A percentile compares a stretch with the other conserved stretches of the same genome.
Evolutionary conservation across 148 eudicot genomes (phyloP).

Genomic region (Vaccinium corymbosum): DNA sequence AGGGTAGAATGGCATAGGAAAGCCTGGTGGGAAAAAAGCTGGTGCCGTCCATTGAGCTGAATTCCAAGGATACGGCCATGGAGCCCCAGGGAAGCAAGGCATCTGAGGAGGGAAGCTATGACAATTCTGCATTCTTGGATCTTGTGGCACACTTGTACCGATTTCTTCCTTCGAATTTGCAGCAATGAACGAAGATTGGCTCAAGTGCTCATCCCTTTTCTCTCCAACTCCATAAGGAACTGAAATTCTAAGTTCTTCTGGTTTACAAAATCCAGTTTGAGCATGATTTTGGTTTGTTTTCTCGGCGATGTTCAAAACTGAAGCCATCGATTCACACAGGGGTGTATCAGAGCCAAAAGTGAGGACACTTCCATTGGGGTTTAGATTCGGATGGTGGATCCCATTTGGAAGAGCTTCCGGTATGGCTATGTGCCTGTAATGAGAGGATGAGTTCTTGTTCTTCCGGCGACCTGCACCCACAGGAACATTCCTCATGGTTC

Average conservation of each 20-base stretch:
- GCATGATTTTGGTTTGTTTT: conserved; percentile 26
- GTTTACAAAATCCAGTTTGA: conserved; percentile 27
- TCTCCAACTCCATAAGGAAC: conserved; percentile 22
- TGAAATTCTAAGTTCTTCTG: conserved; percentile 24
- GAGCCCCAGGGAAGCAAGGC: conserved; percentile 42
- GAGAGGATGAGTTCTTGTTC: conserved; percentile 47
- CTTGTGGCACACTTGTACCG: conserved; percentile 17
- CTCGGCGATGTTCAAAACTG: conserved; percentile 39
- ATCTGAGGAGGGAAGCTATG: conserved; percentile 30
- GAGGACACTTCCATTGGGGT: conserved; percentile 38
- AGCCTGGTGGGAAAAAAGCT: conserved; percentile 35
- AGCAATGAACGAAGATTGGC: conserved; percentile 25
- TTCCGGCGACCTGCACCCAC: conserved; percentile 76
- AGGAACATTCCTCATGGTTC: conserved; percentile 72
- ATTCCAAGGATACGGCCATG: conserved; percentile 54
- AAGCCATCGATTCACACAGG: conserved; percentile 55
- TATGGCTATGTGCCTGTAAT: conserved; percentile 31
- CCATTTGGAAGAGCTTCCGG: conserved; percentile 46
- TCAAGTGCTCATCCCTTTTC: conserved; percentile 26
- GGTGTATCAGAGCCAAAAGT: conserved; percentile 47
- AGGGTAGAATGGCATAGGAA: conserved; percentile 49
- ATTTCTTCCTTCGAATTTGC: conserved; percentile 25
- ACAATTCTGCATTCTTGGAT: conserved; percentile 16
- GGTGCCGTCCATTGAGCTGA: conserved; percentile 31
- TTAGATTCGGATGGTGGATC: conserved; percentile 26